A percentile compares a stretch with the other conserved stretches of the same genome.
phyloP scores from a whole-genome alignment of 1,139 yeast genomes.

The Pneumocystis carinii region DNA sequence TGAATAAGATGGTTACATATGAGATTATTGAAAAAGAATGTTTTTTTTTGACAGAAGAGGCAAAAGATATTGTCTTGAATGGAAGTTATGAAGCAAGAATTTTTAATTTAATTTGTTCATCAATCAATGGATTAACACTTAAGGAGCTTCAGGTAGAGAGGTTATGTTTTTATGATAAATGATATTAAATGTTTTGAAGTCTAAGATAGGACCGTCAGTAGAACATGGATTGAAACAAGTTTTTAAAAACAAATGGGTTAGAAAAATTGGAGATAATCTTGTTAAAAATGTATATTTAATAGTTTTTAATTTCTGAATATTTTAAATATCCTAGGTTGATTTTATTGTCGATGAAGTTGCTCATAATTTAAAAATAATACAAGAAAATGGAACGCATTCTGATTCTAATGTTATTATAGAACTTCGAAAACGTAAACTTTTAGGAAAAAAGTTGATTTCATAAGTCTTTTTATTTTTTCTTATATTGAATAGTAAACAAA shows the following conservation, averaged over 20 bases:
- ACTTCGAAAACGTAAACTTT: conserved; percentile 84
- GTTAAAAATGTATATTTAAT: conserved; percentile 31
- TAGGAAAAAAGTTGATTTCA: conserved; percentile 30
- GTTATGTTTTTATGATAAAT: not conserved
- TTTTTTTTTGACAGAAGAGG: conserved; percentile 70
- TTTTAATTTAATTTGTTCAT: conserved; percentile 56
- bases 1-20: conserved; percentile 49
- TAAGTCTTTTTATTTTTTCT: not conserved
- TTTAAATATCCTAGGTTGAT: conserved; percentile 22
- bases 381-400: conserved; percentile 42
- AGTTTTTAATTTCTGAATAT: not conserved
- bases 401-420: conserved; percentile 56
- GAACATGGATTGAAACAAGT: conserved; percentile 94
- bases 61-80: conserved; percentile 53
- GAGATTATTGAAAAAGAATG: conserved; percentile 57
- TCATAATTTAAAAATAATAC: conserved; percentile 45
- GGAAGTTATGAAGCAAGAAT: conserved; percentile 89
- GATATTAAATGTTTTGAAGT: not conserved
- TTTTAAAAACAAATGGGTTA: conserved; percentile 95
- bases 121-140: conserved; percentile 67
- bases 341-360: conserved; percentile 45
- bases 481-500: conserved; percentile 32
- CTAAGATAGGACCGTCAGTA: conserved; percentile 29
- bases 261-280: conserved; percentile 69
- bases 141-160: conserved; percentile 45